These are phyloP conservation scores for Fusarium citri DNA, from an alignment of 2,329 filamentous ascomycete species.

Conservation along the genomic window DNA sequence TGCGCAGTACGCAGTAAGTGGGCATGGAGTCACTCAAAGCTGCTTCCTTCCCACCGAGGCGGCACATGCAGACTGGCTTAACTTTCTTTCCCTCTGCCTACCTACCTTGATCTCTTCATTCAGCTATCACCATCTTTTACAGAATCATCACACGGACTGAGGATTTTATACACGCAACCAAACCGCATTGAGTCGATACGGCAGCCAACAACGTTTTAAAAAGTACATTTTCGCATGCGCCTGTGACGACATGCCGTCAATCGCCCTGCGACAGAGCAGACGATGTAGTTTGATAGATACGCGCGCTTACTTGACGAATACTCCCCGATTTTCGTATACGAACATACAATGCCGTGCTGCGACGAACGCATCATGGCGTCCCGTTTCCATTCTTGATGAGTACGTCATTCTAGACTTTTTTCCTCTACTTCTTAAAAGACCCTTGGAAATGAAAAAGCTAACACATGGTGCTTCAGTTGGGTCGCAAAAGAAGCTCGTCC, in stretches of 20 bases:
- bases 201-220: background rate
- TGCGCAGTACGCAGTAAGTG: background rate
- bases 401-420: constrained; percentile 51
- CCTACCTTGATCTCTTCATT: background rate
- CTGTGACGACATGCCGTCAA: constrained; percentile 57
- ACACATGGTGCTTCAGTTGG: constrained; percentile 71
- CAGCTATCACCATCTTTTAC: background rate
- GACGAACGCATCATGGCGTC: constrained; percentile 65
- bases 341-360: constrained; percentile 37
- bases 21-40: constrained; percentile 38
- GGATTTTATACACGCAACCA: constrained; percentile 2
- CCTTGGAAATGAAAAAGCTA: constrained; percentile 19
- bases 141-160: background rate
- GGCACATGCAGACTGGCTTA: constrained; percentile 29
- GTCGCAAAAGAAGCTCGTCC: constrained; percentile 91
- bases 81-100: background rate
- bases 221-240: constrained; percentile 49
- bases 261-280: constrained; percentile 60
- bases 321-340: constrained; percentile 9
- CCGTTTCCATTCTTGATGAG: constrained; percentile 73
- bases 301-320: constrained; percentile 30
- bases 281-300: constrained; percentile 51
- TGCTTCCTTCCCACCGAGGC: constrained; percentile 40
- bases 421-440: background rate
- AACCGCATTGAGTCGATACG: constrained; percentile 10